A percentile compares a stretch with the other conserved stretches of the same genome.
Evolutionary conservation across 202 grass and related monocot species (phyloP).

Genomic region (Zizania palustris): DNA sequence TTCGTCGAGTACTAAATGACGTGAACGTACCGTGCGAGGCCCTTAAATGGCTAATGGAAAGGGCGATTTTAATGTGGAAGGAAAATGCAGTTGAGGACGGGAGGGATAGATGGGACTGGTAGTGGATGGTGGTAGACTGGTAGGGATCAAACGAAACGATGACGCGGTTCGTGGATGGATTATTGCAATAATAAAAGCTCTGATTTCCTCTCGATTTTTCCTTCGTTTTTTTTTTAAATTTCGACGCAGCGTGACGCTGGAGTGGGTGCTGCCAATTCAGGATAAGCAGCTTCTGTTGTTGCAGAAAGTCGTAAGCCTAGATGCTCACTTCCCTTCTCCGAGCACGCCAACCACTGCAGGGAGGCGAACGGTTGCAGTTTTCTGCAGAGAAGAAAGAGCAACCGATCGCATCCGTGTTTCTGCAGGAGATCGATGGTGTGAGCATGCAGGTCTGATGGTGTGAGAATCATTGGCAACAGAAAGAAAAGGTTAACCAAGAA

Average conservation of each 20-base stretch:
- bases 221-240: too few relatives aligned
- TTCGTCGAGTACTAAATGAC: neutral
- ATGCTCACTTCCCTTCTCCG: neutral
- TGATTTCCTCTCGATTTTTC: neutral
- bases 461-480: too few relatives aligned
- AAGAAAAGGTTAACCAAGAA: neutral
- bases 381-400: too few relatives aligned
- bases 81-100: slow-evolving; percentile 49
- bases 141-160: neutral
- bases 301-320: slow-evolving; percentile 16
- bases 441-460: too few relatives aligned
- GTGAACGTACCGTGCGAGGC: neutral
- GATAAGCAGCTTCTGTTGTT: slow-evolving; percentile 31
- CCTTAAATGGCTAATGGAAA: neutral
- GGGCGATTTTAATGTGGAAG: slow-evolving; percentile 32
- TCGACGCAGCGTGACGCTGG: neutral
- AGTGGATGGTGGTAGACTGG: too few relatives aligned
- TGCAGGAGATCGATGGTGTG: too few relatives aligned
- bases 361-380: too few relatives aligned
- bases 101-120: neutral
- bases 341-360: too few relatives aligned
- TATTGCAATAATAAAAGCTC: neutral
- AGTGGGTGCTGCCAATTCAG: slow-evolving; percentile 2
- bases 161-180: neutral
- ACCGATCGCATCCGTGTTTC: too few relatives aligned